Evolutionary conservation across 129 eudicot species (phyloP), one percentile per base, ranked within the genome.

Genomic region (Logfia minima): DNA sequence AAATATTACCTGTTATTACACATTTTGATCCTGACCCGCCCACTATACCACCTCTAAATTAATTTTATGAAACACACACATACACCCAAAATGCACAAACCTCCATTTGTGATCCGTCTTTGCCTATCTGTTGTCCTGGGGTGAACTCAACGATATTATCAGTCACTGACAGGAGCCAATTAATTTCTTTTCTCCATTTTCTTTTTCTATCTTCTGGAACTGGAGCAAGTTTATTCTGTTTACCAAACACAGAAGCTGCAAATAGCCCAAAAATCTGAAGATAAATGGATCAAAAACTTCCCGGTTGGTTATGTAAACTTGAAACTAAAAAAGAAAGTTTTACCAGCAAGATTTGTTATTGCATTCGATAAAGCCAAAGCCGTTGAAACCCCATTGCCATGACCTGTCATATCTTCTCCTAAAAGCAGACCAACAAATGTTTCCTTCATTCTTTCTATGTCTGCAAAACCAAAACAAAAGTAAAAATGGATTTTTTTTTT

Each of bases 391-490:
- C 98, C 98, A 43, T 83, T 88, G 2, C 98, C 98, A 70, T 85
- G 86, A 66, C 98, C 98, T 13, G 98, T 86, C 96, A 92, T 92
- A 71, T 92, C 98, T 77, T 89, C 98, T 34, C 98, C 98, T 24
- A 92, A 72, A 34, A 92, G 96, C 80, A 92, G 82, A 79, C 86
- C 86, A 9, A 90, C 82, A 66, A 92, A 92, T 80, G 84, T 92
- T 82, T 87, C 92, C 81, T 83, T 92, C 93, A 92, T 86, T 80
- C 86, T 53, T 6, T 88, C 98, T 61, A 86, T 77, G 24, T 92
- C 98, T 92, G 77, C 65, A 79, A 75, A 77, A 66, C 10, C 31
- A 32, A 22, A 71, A 6, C 4, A 21, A 35, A 17, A 37, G 21
- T 19, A 26, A 65, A 68, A 8, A 68, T 4, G 55, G n/a, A n/a